phyloP scores from a whole-genome alignment of 768 basidiomycete genomes.

The Boletus reticulatus region DNA sequence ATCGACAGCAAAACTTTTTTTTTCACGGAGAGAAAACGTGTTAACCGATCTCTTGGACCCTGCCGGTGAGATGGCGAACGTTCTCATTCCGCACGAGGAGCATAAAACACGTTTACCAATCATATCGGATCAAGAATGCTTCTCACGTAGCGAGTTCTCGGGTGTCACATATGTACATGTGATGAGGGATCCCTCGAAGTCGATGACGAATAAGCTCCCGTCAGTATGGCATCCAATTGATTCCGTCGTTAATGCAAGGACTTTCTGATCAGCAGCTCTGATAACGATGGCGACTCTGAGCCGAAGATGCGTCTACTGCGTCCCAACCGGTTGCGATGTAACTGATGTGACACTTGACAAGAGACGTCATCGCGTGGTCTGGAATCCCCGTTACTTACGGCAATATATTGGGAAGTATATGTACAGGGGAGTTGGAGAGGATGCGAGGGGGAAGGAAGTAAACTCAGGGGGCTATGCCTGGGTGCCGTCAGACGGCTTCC shows the following conservation, averaged over 20 bases:
- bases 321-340: not conserved
- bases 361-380: not conserved
- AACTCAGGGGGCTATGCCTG: not conserved
- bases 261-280: slow-evolving; percentile 6
- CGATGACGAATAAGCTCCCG: slow-evolving; percentile 4
- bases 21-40: not conserved
- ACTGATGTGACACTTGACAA: not conserved
- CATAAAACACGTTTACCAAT: slow-evolving; percentile 9
- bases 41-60: not conserved
- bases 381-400: not conserved
- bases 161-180: no score
- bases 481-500: slow-evolving; percentile 17
- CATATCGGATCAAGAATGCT: not conserved
- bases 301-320: slow-evolving; percentile 4
- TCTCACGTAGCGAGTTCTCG: not conserved
- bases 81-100: not conserved
- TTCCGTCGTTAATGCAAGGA: slow-evolving; percentile 2
- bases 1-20: not conserved
- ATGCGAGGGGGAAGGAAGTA: not conserved
- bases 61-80: not conserved
- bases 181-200: not conserved
- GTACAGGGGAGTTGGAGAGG: not conserved
- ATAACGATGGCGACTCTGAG: slow-evolving; percentile 7
- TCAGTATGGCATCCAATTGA: not conserved
- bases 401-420: not conserved